Base-by-base conservation (phyloP, 169 alveolate genomes). In the Plasmodium reichenowi region DNA sequence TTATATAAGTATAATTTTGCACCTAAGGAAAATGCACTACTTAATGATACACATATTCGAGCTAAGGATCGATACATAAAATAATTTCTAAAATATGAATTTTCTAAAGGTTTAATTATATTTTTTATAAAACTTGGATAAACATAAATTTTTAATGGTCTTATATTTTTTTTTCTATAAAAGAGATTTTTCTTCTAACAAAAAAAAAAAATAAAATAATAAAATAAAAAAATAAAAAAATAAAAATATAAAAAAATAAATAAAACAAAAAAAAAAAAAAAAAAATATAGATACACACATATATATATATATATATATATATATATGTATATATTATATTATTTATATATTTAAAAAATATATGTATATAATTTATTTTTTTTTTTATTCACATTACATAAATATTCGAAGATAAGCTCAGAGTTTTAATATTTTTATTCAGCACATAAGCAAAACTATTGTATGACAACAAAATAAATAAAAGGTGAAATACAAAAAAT, bases 31-130 rank as follows among this genome's bases (percentile, higher is more conserved):
- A 83, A 83, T 17, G 75, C 67, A 32, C 85, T 83, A 83, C 91
- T 83, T 58, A 83, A 48, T 5, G 91, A 83, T 20, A 83, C 91
- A 52, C 91, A 83, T 58, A 68, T 45, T 60, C 91, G 91, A 22
- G 91, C 52, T 17, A 83, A 32, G 24, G 74, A 54, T 68, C 91
- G 80, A 72, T 54, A 68, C 15, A 68, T 20, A 43, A 68, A 83
- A 47, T 83, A 83, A 26, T 83, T 68, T 68, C 58, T 68, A 24
- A 83, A 17, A 0, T 83, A 24, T 17, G 4, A 20, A 48, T 83
- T 67, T 50, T 60, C 67, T 60, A 83, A 48, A 45, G 91, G 91
- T 20, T 24, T 50, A 54, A 68, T 54, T 54, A 83, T 70, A 26
- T 52, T 83, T 60, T 26, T 83, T 83, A 83, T 43, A 83, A 83